Base-by-base conservation (phyloP, 2,329 filamentous ascomycete species). In the Trichoderma sp. region DNA sequence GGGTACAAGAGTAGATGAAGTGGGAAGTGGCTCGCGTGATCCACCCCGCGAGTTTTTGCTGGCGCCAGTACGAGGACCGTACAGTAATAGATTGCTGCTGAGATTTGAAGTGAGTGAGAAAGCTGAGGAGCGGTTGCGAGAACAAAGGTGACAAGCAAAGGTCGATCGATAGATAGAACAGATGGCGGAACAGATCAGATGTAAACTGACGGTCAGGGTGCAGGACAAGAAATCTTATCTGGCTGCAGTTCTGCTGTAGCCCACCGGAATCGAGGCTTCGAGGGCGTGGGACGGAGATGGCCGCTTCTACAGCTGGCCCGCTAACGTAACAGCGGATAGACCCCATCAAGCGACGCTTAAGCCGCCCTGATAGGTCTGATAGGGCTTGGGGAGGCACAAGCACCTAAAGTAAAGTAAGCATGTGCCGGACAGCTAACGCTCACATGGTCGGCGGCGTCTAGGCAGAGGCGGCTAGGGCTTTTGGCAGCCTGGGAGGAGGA, bases 361-460 rank as follows among this genome's bases (percentile, higher is more conserved):
- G 63, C 26, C 64, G 47, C 64, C n/a, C 71, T 69, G 71, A 72
- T 72, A 72, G 71, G 71, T 36, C 58, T 72, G 64, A 57, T 72
- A 69, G 64, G 71, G 71, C 71, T 62, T 63, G 71, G 32, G 58
- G 64, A 72, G 47, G 57, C 56, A 57, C 61, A 68, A 56, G 68
- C 21, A 36, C 7, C 39, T 43, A 43, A n/a, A 9, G 36, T 39
- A 39, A 15, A 15, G n/a, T 53, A 72, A 67, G 64, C 63, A 60
- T 67, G 58, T 64, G 68, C 68, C 47, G 15, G 58, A 24, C n/a
- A 24, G 28, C 51, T 58, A 47, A 58, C 65, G 64, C 53, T 67
- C 64, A 57, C 64, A 67, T 67, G 64, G 67, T 28, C 53, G 56
- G 56, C 28, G 21, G 36, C 36, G 56, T 51, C 53, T 32, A 51